phyloP scores from a whole-genome alignment of 106 monocot species.

The Platanthera zijinensis region DNA sequence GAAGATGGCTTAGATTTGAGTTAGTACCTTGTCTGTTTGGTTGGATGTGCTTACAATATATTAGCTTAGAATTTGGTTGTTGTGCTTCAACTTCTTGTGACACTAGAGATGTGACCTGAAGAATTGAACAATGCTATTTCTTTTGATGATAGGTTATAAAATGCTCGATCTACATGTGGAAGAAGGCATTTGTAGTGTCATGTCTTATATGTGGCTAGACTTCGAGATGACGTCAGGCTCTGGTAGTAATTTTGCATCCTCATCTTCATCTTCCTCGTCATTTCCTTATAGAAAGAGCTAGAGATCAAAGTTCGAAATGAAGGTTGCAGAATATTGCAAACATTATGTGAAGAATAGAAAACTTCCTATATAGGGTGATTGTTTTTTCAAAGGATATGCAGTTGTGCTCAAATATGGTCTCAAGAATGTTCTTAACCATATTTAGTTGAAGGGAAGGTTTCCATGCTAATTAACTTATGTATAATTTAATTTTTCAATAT shows the following conservation, averaged over 20 bases:
- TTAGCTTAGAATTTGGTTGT: too few species aligned
- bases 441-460: conserved; percentile 36
- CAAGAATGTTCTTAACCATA: conserved; percentile 48
- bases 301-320: conserved; percentile 56
- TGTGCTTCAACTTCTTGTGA: too few species aligned
- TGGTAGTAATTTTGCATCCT: conserved; percentile 25
- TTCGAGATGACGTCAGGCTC: conserved; percentile 50
- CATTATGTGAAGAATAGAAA: conserved; percentile 56
- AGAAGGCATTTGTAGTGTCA: conserved; percentile 21
- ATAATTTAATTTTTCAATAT: too few species aligned
- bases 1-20: too few species aligned
- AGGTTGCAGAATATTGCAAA: conserved; percentile 63
- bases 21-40: too few species aligned
- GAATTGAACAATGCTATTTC: too few species aligned
- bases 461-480: conserved; percentile 39
- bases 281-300: conserved; percentile 40
- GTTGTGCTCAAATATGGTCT: conserved; percentile 53
- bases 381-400: conserved; percentile 45
- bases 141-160: conserved; percentile 37
- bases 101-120: too few species aligned
- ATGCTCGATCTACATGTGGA: too few species aligned
- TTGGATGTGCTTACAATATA: too few species aligned
- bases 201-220: conserved; percentile 27
- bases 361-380: conserved; percentile 52
- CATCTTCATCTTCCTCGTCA: conserved; percentile 24